Conservation (phyloP, 192 early-diverging fungal species). For the Chytriomyces sp. region DNA sequence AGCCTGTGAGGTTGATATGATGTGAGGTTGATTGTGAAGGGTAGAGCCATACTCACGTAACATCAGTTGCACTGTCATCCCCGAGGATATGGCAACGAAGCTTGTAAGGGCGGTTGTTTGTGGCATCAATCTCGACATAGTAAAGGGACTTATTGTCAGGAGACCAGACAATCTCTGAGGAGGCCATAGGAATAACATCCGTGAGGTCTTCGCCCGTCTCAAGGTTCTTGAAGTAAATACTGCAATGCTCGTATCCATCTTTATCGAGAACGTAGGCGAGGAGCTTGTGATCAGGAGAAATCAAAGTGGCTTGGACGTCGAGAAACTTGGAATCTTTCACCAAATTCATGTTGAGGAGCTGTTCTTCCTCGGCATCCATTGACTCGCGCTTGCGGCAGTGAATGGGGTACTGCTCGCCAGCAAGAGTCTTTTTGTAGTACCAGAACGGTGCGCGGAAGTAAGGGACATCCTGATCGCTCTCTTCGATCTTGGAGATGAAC, state of each 20-base stretch:
- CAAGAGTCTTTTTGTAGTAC: constrained; percentile 48
- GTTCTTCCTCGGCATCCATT: constrained; percentile 35
- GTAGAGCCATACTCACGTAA: constrained; percentile 5
- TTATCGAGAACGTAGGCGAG: constrained; percentile 48
- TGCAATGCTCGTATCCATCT: constrained; percentile 43
- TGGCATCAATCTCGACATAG: constrained; percentile 5
- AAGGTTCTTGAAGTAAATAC: constrained; percentile 46
- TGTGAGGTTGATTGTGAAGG: neutral
- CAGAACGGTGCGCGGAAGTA: constrained; percentile 36
- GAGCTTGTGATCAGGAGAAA: constrained; percentile 38
- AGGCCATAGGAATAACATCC: constrained; percentile 3
- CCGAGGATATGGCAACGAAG: constrained; percentile 55
- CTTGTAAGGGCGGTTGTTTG: constrained; percentile 44
- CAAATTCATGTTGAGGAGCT: constrained; percentile 9
- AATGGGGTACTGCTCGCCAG: constrained; percentile 52
- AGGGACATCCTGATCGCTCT: constrained; percentile 45
- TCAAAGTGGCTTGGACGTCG: neutral
- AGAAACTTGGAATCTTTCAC: constrained; percentile 24
- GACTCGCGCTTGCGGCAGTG: constrained; percentile 30
- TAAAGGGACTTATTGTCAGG: constrained; percentile 21
- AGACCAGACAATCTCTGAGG: neutral
- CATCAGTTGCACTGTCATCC: constrained; percentile 39
- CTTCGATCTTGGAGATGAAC: constrained; percentile 40
- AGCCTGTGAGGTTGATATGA: constrained; percentile 5
- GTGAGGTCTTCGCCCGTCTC: constrained; percentile 32